Evolutionary conservation across 1,284 basidiomycete species (phyloP).

Genomic region (Rhodotorula sp.): DNA sequence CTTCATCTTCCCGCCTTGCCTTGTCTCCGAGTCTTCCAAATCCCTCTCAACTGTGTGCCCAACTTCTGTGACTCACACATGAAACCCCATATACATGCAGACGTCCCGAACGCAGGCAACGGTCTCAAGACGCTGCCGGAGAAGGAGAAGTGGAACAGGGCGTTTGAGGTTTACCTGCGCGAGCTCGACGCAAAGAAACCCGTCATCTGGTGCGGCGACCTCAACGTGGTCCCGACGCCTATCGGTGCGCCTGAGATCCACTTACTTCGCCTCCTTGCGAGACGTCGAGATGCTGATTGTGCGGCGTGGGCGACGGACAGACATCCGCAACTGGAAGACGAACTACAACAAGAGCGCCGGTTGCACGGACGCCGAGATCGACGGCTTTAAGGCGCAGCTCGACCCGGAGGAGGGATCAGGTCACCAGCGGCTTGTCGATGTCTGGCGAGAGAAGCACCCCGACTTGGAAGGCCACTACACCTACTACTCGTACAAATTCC

Average conservation of each 20-base stretch:
- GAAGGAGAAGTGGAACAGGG: conserved; percentile 65
- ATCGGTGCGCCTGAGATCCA: conserved; percentile 49
- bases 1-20: neutral
- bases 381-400: conserved; percentile 48
- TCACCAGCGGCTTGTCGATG: conserved; percentile 63
- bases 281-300: neutral
- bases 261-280: conserved; percentile 62
- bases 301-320: conserved; percentile 40
- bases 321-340: conserved; percentile 50
- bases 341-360: conserved; percentile 57
- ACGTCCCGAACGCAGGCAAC: conserved; percentile 82
- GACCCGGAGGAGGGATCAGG: conserved; percentile 42
- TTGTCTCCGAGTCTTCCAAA: neutral
- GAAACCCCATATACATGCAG: too few species aligned
- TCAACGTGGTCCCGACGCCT: conserved; percentile 70
- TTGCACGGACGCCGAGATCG: conserved; percentile 69
- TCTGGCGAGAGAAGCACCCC: conserved; percentile 77
- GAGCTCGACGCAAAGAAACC: conserved; percentile 72
- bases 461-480: conserved; percentile 60
- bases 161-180: conserved; percentile 70
- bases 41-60: too few species aligned
- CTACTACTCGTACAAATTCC: conserved; percentile 76
- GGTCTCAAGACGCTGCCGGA: conserved; percentile 59
- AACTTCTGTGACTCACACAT: too few species aligned
- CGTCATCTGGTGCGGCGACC: conserved; percentile 84